phyloP scores from a whole-genome alignment of 179 eudicot species.

The Patellifolia procumbens region DNA sequence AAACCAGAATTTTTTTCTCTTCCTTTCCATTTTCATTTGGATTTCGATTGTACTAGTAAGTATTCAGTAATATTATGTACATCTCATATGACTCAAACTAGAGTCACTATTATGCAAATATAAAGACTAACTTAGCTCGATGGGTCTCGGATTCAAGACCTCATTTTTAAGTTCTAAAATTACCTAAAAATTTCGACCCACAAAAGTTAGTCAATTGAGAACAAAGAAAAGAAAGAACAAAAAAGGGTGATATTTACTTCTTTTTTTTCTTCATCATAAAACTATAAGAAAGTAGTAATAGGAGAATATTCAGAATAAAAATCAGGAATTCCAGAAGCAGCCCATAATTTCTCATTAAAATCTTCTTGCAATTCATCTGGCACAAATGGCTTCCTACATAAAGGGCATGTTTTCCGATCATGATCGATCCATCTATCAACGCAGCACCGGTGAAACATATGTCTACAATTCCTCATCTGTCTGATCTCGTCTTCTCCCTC shows the following conservation, averaged over 20 bases:
- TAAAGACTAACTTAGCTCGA: slow-evolving; percentile 5
- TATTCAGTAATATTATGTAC: slow-evolving; percentile 24
- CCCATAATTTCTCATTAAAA: slow-evolving; percentile 69
- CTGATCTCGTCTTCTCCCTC: slow-evolving; percentile 67
- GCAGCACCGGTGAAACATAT: slow-evolving; percentile 76
- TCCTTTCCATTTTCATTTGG: background rate
- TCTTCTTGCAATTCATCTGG: slow-evolving; percentile 66
- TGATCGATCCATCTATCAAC: slow-evolving; percentile 96
- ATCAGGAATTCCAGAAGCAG: slow-evolving; percentile 62
- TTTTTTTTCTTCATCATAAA: background rate
- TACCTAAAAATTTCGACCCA: background rate
- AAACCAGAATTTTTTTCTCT: background rate
- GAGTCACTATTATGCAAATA: background rate
- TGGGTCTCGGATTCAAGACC: too few species aligned
- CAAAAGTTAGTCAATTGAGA: background rate
- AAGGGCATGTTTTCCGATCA: slow-evolving; percentile 82
- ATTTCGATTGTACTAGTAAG: background rate
- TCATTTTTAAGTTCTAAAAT: background rate
- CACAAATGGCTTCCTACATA: slow-evolving; percentile 72
- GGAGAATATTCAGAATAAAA: slow-evolving; percentile 54
- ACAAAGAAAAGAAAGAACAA: background rate
- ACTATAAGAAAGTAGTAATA: slow-evolving; percentile 27
- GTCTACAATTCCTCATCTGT: slow-evolving; percentile 69
- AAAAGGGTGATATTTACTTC: background rate
- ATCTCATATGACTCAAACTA: slow-evolving; percentile 6